Percentiles rank a stretch among this genome's conserved stretches.
Conservation (phyloP, 129 eudicot species). For the Ambrosia trifida region DNA sequence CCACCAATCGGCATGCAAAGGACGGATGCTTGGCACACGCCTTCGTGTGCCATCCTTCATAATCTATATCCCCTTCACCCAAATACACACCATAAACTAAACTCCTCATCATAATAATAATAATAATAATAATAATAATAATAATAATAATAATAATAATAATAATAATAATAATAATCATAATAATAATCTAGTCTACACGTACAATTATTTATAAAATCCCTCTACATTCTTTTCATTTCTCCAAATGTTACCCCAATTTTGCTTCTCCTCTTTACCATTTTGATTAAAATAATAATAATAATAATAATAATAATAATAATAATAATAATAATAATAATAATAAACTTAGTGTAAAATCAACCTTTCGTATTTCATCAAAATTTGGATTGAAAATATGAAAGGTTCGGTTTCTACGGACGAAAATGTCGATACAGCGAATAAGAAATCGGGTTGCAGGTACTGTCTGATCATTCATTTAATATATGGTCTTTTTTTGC, state of each 20-base stretch:
- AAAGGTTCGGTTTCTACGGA: slow-evolving; percentile 12
- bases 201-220: slow-evolving; percentile 1
- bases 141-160: not conserved
- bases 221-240: not conserved
- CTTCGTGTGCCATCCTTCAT: slow-evolving; percentile 37
- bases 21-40: slow-evolving; percentile 42
- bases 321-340: too few relatives aligned
- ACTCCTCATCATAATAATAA: slow-evolving; percentile 1
- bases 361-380: too few relatives aligned
- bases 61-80: slow-evolving; percentile 11
- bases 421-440: slow-evolving; percentile 3
- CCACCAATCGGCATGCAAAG: not conserved
- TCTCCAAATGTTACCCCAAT: not conserved
- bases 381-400: slow-evolving; percentile 3
- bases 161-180: not conserved
- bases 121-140: not conserved
- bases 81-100: slow-evolving; percentile 29
- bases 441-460: slow-evolving; percentile 36
- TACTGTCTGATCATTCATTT: slow-evolving; percentile 4
- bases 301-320: too few relatives aligned
- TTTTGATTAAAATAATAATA: not conserved
- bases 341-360: too few relatives aligned
- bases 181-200: too few relatives aligned
- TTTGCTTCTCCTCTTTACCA: not conserved
- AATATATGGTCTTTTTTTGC: not conserved